Evolutionary conservation across 257 asterid species (phyloP), one percentile per base, ranked within the genome.

Genomic region (Dorcoceras hygrometricum): DNA sequence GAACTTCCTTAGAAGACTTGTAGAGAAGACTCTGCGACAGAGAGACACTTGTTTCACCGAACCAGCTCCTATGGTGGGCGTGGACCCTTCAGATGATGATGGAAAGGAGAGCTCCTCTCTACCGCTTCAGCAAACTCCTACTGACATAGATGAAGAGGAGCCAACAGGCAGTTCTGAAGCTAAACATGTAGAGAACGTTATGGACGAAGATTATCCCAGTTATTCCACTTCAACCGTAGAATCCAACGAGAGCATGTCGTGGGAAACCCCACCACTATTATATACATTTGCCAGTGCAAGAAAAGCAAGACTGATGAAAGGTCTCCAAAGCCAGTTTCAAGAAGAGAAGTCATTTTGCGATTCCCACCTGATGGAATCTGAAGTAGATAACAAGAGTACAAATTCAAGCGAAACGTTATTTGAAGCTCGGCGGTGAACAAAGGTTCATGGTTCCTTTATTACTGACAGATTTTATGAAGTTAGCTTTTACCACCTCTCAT

Each of bases 21-120:
- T 90, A 20, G 96, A 88, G 85, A 90, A 86, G 86, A 82, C 87
- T 23, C 75, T 93, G 70, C 83, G 82, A 25, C 95, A 80, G 23
- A 88, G 99, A 72, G 77, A 71, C 65, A 89, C 83, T 71, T 65
- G 77, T 55, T 63, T 80, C n/a, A 61, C 83, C 4, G 95, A 86
- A 58, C 80, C 82, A 19, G 70, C 78, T 39, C 62, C 77, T n/a
- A 63, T 28, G 3, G 75, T 82, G 66, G 64, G 67, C 71, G 53
- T 48, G 28, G 88, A 75, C 62, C 89, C 95, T 20, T 84, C 81
- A 0, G 94, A 88, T 23, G 97, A 87, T 68, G 74, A 82, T 62
- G 89, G 86, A 23, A 84, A 82, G 68, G 85, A 77, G 71, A 77
- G 78, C 71, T 75, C 86, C 59, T 71, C 86, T 6, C 84, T 46